Percentiles rank a stretch among this genome's conserved stretches.
phyloP scores from a whole-genome alignment of 2,329 filamentous ascomycete species.

The Epichloe coenophiala region DNA sequence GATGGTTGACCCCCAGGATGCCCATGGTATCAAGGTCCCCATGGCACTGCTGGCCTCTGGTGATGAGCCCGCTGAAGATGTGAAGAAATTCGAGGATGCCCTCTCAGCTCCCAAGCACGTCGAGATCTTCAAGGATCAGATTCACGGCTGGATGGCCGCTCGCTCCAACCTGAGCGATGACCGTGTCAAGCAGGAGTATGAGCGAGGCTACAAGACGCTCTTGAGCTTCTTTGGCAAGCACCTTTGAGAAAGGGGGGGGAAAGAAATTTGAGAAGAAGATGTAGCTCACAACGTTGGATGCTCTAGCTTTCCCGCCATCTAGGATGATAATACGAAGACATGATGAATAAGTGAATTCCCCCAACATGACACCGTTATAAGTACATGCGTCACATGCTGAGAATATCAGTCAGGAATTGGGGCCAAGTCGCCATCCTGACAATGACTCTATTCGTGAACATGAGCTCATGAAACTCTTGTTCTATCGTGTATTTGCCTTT shows the following conservation, averaged over 20 bases:
- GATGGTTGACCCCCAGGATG: slow-evolving; percentile 50
- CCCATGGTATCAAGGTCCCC: slow-evolving; percentile 45
- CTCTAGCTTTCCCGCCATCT: too few species aligned
- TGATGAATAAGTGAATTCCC: too few species aligned
- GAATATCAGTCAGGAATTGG: neutral
- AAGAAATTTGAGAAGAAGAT: too few species aligned
- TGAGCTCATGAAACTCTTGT: neutral
- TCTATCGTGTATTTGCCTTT: slow-evolving; percentile 3
- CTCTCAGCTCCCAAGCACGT: slow-evolving; percentile 44
- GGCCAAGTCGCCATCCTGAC: neutral
- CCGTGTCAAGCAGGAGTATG: slow-evolving; percentile 47
- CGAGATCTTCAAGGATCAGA: slow-evolving; percentile 53
- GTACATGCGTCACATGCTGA: too few species aligned
- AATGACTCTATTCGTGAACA: neutral
- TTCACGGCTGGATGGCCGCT: slow-evolving; percentile 65
- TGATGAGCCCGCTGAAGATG: slow-evolving; percentile 44
- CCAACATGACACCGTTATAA: too few species aligned
- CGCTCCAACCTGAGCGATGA: slow-evolving; percentile 43
- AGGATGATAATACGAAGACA: too few species aligned
- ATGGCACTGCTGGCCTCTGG: slow-evolving; percentile 50
- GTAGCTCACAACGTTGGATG: too few species aligned
- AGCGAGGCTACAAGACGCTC: slow-evolving; percentile 46
- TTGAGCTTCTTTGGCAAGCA: slow-evolving; percentile 44
- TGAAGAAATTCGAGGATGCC: slow-evolving; percentile 41
- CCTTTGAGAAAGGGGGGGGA: slow-evolving; percentile 15